Base-by-base conservation (phyloP, 106 monocot genomes). In the Dendrobium nobile region DNA sequence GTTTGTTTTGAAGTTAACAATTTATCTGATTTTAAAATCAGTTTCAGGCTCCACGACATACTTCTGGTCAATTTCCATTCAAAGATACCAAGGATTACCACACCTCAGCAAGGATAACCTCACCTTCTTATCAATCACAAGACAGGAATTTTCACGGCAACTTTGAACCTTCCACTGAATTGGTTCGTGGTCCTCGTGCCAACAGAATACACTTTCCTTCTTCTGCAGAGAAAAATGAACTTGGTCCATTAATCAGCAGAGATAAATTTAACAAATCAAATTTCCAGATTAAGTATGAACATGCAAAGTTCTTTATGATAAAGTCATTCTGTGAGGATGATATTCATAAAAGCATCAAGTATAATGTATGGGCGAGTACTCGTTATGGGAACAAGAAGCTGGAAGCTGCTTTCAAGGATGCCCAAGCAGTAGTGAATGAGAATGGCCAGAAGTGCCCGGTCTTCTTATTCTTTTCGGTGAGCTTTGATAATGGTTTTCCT, bases 341-440 rank as follows among this genome's bases (percentile, higher is more conserved):
- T 48, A 83, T 96, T 54, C 93, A 93, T 81, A 94, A 89, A 42
- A 90, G 98, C 78, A 88, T 98, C 81, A 98, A 98, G 80, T 98
- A 98, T 81, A 95, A 67, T 82, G 98, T 98, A 7, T 98, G 94
- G 98, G 73, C 98, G 55, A 98, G 98, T 64, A 98, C 98, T 72
- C 78, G 77, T 31, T 48, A 77, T 83, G 98, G 98, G 40, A 98
- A 98, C 84, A 88, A 85, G 42, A 94, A 94, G 87, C 79, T 98
- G 44, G 91, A 98, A 83, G 84, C 81, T 78, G 92, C 87, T 80
- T 98, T 87, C 72, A 80, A 77, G 75, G 89, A 91, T 43, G 87
- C 88, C 58, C 90, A 89, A 77, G 80, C 19, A n/a, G 47, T 37
- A 68, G 51, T 73, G 24, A 84, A 87, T 48, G 85, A 85, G 44